Percentiles rank a stretch among this genome's conserved stretches.
Evolutionary conservation across 140 eudicot species (phyloP).

Genomic region (Flaveria floridana): DNA sequence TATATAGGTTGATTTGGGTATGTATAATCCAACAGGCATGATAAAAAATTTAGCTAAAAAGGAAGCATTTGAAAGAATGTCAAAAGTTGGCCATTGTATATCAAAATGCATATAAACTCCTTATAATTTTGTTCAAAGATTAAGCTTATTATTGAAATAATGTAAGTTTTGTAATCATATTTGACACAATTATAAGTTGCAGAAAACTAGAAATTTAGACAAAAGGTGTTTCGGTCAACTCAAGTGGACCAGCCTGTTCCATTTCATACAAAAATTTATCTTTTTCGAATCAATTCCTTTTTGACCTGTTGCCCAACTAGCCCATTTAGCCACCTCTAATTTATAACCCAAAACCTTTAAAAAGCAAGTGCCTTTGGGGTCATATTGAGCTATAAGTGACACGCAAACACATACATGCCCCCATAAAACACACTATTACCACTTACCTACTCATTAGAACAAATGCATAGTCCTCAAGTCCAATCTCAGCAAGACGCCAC

Average conservation of each 20-base stretch:
- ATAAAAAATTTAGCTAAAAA: too few species aligned
- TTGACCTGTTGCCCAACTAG: background rate
- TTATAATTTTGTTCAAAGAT: background rate
- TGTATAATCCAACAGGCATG: background rate
- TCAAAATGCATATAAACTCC: background rate
- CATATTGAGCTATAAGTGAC: conserved; percentile 13
- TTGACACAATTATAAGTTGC: background rate
- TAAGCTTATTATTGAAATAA: background rate
- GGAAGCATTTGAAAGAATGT: too few species aligned
- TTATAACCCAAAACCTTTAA: conserved; percentile 4
- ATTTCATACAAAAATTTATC: background rate
- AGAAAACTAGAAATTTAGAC: background rate
- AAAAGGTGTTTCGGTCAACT: background rate
- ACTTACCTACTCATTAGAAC: conserved; percentile 91
- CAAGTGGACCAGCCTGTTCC: background rate
- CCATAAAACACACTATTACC: background rate
- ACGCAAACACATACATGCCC: background rate
- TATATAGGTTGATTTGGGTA: background rate
- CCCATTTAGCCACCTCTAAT: background rate
- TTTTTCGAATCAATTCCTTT: background rate
- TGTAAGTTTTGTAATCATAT: background rate
- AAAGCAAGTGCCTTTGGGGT: background rate
- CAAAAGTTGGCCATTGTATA: too few species aligned
- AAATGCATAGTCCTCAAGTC: conserved; percentile 94
- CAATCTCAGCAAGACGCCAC: conserved; percentile 99